These are phyloP conservation scores for Alternaria postmessia DNA, from an alignment of 2,329 filamentous ascomycete species.

Conservation along the genomic window DNA sequence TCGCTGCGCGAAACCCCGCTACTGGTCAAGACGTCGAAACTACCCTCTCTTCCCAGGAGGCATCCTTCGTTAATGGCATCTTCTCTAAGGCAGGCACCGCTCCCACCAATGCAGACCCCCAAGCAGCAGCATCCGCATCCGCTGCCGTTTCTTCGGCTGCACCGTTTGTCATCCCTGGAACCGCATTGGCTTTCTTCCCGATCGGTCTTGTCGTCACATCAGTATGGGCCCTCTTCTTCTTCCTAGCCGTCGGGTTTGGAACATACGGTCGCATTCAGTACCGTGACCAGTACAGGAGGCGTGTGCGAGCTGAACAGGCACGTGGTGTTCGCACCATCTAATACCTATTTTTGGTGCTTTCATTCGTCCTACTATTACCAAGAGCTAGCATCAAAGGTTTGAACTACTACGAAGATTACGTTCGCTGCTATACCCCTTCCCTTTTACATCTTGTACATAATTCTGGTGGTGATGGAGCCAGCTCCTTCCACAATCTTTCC, in stretches of 20 bases:
- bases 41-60: slow-evolving; percentile 73
- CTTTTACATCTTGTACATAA: slow-evolving; percentile 33
- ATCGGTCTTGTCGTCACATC: slow-evolving; percentile 72
- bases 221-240: slow-evolving; percentile 66
- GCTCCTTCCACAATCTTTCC: neutral
- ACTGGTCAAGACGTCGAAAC: slow-evolving; percentile 64
- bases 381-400: slow-evolving; percentile 7
- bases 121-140: slow-evolving; percentile 50
- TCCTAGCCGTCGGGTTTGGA: slow-evolving; percentile 66
- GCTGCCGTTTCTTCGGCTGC: slow-evolving; percentile 51
- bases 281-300: slow-evolving; percentile 67
- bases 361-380: neutral
- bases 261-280: slow-evolving; percentile 73
- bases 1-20: slow-evolving; percentile 63
- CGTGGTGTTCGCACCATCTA: slow-evolving; percentile 48
- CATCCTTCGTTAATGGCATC: slow-evolving; percentile 74
- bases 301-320: slow-evolving; percentile 54
- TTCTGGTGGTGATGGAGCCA: slow-evolving; percentile 14
- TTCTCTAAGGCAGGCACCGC: slow-evolving; percentile 66
- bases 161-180: slow-evolving; percentile 74
- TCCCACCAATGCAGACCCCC: slow-evolving; percentile 58
- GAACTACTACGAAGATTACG: slow-evolving; percentile 22
- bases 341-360: slow-evolving; percentile 7
- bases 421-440: slow-evolving; percentile 28
- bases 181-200: slow-evolving; percentile 73